Evolutionary conservation across 2,329 filamentous ascomycete genomes (phyloP), one percentile per base, ranked within the genome.

Genomic region (Fonsecaea erecta): DNA sequence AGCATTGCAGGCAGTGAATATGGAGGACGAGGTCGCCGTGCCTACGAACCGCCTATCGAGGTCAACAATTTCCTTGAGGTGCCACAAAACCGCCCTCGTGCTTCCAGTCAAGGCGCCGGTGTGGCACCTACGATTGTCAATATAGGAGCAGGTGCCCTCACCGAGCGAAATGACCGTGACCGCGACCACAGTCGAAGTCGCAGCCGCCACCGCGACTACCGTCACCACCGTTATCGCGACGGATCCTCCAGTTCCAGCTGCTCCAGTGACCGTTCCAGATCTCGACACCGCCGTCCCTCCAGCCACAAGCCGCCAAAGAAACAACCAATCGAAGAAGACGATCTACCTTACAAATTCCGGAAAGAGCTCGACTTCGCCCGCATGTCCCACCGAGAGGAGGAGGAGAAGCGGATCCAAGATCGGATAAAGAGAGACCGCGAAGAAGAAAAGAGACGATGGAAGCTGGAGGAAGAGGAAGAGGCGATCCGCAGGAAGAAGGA

Each of bases 371-470:
- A 68, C 51, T 67, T 75, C 24, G 74, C 70, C 26, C 62, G 64
- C 18, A 43, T 54, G 34, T 35, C 43, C 26, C 62, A 54, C 46
- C 40, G 71, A 80, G 56, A 77, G 80, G 60, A 80, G 68, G 78
- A 82, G 73, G 76, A 80, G 62, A 81, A 85, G 68, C 76, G 78
- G 8, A 81, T 84, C 62, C 81, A 81, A 57, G 73, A 76, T 21
- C 75, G 78, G 30, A 80, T 75, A 21, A 74, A 75, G 51, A 72
- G 64, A 56, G 70, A 72, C 21, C 73, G 73, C 1, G 73, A 74
- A 43, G 62, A 63, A 24, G 62, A 72, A 30, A 67, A 63, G 40
- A 65, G 62, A 58, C 48, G 56, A 54, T 64, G 65, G 64, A 59
- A 68, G 28, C 28, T 61, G 14, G 71, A 73, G 48, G 70, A 75